Evolutionary conservation across 257 asterid genomes (phyloP).

Genomic region (Osmanthus fragrans): DNA sequence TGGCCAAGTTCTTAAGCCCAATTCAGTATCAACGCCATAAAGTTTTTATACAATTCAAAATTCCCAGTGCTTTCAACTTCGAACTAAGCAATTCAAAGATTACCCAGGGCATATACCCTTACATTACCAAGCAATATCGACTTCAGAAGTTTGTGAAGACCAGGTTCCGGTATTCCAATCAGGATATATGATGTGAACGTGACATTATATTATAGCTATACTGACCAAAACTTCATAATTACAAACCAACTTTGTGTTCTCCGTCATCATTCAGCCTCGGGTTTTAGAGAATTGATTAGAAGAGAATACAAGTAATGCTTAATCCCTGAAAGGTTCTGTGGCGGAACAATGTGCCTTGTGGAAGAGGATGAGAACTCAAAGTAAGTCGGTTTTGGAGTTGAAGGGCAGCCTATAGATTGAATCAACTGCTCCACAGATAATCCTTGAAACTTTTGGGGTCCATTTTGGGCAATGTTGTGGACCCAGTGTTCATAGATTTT

Average conservation of each 20-base stretch:
- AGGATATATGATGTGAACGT: too few species aligned
- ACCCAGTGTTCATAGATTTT: constrained; percentile 94
- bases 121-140: background rate
- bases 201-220: constrained; percentile 20
- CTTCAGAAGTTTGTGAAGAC: background rate
- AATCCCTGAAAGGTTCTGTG: constrained; percentile 34
- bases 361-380: constrained; percentile 60
- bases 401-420: constrained; percentile 64
- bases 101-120: constrained; percentile 5
- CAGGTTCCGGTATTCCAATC: too few species aligned
- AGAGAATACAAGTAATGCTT: constrained; percentile 47
- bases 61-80: constrained; percentile 28
- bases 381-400: constrained; percentile 90
- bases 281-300: constrained; percentile 29
- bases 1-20: constrained; percentile 19
- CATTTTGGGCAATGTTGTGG: constrained; percentile 81
- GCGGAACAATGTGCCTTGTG: constrained; percentile 27
- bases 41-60: constrained; percentile 31
- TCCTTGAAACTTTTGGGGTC: constrained; percentile 73
- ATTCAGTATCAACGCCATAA: constrained; percentile 21
- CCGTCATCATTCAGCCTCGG: constrained; percentile 36
- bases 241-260: constrained; percentile 7
- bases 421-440: constrained; percentile 69
- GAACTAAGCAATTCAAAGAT: constrained; percentile 14
- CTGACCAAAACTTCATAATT: constrained; percentile 24